Percentiles rank a stretch among this genome's conserved stretches.
phyloP scores from a whole-genome alignment of 805 yeast species.

The Cyberlindnera samutprakarnensis region DNA sequence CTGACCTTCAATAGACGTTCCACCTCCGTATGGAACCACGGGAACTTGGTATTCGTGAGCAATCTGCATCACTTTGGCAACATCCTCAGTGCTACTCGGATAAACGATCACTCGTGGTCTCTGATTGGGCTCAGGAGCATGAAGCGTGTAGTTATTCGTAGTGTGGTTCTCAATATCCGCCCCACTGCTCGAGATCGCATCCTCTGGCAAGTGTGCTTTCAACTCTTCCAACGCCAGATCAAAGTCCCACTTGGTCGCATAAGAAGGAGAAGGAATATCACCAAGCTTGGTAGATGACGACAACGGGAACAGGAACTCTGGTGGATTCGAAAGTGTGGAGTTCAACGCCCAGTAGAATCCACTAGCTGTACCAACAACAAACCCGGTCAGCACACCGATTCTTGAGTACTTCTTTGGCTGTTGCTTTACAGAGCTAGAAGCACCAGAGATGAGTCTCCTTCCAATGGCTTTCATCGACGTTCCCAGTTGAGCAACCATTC shows the following conservation, averaged over 20 bases:
- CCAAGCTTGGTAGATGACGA: constrained; percentile 17
- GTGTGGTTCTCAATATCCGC: constrained; percentile 37
- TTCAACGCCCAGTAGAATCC: constrained; percentile 23
- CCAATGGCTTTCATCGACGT: too few relatives aligned
- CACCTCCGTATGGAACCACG: constrained; percentile 57
- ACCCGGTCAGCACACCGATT: too few relatives aligned
- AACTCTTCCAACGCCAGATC: constrained; percentile 18
- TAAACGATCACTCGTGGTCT: constrained; percentile 33
- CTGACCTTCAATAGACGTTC: constrained; percentile 63
- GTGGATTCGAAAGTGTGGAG: constrained; percentile 17
- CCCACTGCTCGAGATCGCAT: constrained; percentile 17
- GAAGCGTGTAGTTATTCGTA: constrained; percentile 42
- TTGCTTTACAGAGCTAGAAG: too few relatives aligned
- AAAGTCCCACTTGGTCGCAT: constrained; percentile 21
- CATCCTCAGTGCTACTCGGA: constrained; percentile 50
- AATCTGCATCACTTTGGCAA: constrained; percentile 44
- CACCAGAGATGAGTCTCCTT: too few relatives aligned
- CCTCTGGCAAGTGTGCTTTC: constrained; percentile 29
- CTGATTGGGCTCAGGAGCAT: constrained; percentile 38
- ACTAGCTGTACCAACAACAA: constrained; percentile 11
- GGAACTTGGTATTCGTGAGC: constrained; percentile 50
- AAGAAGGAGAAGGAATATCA: constrained; percentile 21
- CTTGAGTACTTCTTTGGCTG: too few relatives aligned
- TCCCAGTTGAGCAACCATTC: too few relatives aligned
- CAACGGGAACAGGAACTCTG: constrained; percentile 23